phyloP scores from a whole-genome alignment of 805 yeast species.

The Candida orba region DNA sequence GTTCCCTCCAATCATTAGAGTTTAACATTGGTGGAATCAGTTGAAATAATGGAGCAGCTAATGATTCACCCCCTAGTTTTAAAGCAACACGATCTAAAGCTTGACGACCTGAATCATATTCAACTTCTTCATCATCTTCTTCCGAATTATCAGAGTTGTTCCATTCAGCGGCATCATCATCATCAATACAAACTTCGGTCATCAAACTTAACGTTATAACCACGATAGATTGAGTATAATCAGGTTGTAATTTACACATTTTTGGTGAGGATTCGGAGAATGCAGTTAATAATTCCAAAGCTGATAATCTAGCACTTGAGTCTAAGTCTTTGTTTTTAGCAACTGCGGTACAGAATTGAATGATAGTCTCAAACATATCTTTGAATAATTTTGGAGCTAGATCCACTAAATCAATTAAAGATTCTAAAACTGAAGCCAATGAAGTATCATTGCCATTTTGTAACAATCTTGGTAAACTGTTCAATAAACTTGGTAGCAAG shows the following conservation, averaged over 20 bases:
- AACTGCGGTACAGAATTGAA: constrained; percentile 79
- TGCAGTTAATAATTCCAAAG: constrained; percentile 82
- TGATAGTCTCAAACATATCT: constrained; percentile 83
- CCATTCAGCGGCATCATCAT: constrained; percentile 87
- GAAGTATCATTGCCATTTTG: constrained; percentile 74
- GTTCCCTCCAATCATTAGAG: constrained; percentile 82
- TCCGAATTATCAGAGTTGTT: constrained; percentile 70
- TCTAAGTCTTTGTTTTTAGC: constrained; percentile 78
- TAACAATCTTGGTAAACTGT: constrained; percentile 79
- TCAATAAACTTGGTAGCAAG: constrained; percentile 74
- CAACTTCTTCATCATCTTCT: constrained; percentile 79
- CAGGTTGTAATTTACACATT: constrained; percentile 80
- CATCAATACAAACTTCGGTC: constrained; percentile 87
- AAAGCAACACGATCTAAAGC: constrained; percentile 88
- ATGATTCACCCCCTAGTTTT: constrained; percentile 71
- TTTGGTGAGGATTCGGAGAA: constrained; percentile 91
- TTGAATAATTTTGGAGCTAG: constrained; percentile 92
- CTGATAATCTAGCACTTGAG: constrained; percentile 71
- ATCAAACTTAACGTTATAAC: constrained; percentile 71
- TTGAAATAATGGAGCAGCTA: constrained; percentile 83
- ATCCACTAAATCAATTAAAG: constrained; percentile 83
- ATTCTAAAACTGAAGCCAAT: constrained; percentile 80
- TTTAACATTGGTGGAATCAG: constrained; percentile 77
- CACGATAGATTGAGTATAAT: constrained; percentile 67
- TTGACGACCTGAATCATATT: constrained; percentile 88